Percentiles rank a stretch among this genome's conserved stretches.
Evolutionary conservation across 2,329 filamentous ascomycete genomes (phyloP).

Genomic region (Didymella lethalis): DNA sequence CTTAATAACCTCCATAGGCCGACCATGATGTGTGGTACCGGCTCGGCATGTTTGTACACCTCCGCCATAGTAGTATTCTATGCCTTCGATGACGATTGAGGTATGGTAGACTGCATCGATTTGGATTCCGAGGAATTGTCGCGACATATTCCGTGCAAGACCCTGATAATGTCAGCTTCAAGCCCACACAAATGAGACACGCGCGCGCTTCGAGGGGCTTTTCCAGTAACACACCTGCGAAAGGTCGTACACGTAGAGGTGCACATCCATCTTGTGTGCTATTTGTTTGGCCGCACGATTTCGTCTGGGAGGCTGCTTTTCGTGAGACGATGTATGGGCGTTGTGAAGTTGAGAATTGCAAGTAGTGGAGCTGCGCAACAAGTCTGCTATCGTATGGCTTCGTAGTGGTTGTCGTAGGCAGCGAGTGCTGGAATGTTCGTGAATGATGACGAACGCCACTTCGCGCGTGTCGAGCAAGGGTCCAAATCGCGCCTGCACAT

Average conservation of each 20-base stretch:
- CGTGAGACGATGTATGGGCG: background rate
- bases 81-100: conserved; percentile 81
- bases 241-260: conserved; percentile 63
- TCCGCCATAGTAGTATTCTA: conserved; percentile 90
- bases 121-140: conserved; percentile 68
- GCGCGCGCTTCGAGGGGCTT: background rate
- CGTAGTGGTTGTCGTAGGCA: conserved; percentile 12
- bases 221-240: conserved; percentile 48
- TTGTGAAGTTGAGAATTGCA: background rate
- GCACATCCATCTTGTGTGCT: conserved; percentile 54
- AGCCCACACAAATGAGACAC: background rate
- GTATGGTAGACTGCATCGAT: conserved; percentile 97
- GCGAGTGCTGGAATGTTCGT: conserved; percentile 20
- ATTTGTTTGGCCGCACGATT: conserved; percentile 5
- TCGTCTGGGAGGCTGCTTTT: background rate
- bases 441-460: conserved; percentile 24
- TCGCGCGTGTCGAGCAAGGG: conserved; percentile 18
- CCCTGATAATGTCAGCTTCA: conserved; percentile 51
- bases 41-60: conserved; percentile 83
- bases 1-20: conserved; percentile 76
- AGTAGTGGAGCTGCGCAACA: background rate
- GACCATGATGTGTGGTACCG: conserved; percentile 85
- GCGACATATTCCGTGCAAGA: conserved; percentile 63
- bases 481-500: conserved; percentile 36
- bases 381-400: background rate